A percentile compares a stretch with the other conserved stretches of the same genome.
These are phyloP conservation scores for Wickerhamomyces ciferrii DNA, from an alignment of 805 yeast species.

Conservation along the genomic window DNA sequence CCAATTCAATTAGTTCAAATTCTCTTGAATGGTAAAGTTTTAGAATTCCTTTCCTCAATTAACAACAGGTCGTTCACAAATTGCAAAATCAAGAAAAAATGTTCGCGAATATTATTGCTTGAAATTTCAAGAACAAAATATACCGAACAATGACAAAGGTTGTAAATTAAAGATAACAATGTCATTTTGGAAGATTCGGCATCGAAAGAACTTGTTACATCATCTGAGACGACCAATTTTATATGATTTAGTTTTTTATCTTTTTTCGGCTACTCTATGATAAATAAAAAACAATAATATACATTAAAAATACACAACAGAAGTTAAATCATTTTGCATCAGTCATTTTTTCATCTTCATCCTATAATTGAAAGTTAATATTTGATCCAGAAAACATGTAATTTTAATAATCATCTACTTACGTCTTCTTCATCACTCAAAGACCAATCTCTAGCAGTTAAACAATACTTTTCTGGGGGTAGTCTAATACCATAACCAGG, in stretches of 20 bases:
- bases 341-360: conserved; percentile 18
- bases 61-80: neutral
- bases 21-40: neutral
- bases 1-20: neutral
- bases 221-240: too few species aligned
- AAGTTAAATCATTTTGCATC: conserved; percentile 8
- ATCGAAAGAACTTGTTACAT: too few species aligned
- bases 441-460: conserved; percentile 79
- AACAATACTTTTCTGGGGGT: conserved; percentile 96
- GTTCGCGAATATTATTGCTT: too few species aligned
- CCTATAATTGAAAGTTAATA: conserved; percentile 7
- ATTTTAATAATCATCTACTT: neutral
- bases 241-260: too few species aligned
- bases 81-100: neutral
- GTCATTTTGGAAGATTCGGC: too few species aligned
- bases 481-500: conserved; percentile 88
- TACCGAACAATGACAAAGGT: too few species aligned
- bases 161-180: too few species aligned
- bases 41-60: neutral
- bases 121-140: too few species aligned
- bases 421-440: conserved; percentile 40
- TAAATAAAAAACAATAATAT: neutral
- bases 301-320: neutral
- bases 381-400: neutral
- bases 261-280: too few species aligned